phyloP scores from a whole-genome alignment of 2,329 filamentous ascomycete species.

The Fusarium robinianum region DNA sequence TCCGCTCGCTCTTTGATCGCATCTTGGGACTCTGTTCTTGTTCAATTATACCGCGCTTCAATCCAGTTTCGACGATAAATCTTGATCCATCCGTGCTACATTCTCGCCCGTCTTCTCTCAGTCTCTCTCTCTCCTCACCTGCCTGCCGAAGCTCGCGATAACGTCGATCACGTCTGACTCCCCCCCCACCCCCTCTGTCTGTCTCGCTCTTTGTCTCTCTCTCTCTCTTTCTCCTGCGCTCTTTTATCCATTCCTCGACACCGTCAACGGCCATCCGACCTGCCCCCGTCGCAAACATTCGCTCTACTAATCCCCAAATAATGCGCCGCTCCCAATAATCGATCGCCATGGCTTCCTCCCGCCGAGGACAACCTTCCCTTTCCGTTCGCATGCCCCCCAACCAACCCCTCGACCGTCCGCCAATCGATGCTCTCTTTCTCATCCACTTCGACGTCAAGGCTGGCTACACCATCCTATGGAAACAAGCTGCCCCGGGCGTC shows the following conservation, averaged over 20 bases:
- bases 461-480: slow-evolving; percentile 91
- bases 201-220: no score
- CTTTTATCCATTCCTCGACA: no score
- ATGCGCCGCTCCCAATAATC: slow-evolving; percentile 37
- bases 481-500: slow-evolving; percentile 70
- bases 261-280: no score
- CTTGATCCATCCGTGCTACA: no score
- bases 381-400: slow-evolving; percentile 43
- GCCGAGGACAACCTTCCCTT: slow-evolving; percentile 46
- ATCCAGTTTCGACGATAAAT: slow-evolving; percentile 3
- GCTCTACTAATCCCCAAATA: slow-evolving; percentile 31
- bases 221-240: no score
- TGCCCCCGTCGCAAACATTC: no score
- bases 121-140: not conserved
- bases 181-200: no score
- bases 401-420: slow-evolving; percentile 40
- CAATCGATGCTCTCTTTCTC: slow-evolving; percentile 77
- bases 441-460: slow-evolving; percentile 93
- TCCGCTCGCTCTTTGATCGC: not conserved
- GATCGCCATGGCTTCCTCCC: slow-evolving; percentile 47
- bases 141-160: no score
- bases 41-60: not conserved
- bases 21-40: not conserved
- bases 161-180: no score
- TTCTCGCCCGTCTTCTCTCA: no score